These are phyloP conservation scores for Cruciata laevipes DNA, from an alignment of 257 asterid genomes.

Conservation along the genomic window DNA sequence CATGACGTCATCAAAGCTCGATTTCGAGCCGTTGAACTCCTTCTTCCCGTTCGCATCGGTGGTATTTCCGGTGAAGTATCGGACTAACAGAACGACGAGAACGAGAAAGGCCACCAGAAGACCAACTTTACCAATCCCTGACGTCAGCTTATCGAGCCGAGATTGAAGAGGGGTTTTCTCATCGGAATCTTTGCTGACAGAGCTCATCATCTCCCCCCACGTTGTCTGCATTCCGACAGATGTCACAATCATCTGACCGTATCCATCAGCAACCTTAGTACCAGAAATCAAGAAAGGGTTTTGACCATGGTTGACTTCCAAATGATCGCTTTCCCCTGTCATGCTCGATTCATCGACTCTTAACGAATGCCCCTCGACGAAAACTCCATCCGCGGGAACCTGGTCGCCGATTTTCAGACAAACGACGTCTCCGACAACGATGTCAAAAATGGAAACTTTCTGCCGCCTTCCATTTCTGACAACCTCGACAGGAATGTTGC, in stretches of 20 bases:
- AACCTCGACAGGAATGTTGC: constrained; percentile 28
- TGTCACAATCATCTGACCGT: constrained; percentile 39
- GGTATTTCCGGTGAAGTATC: constrained; percentile 41
- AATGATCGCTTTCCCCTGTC: constrained; percentile 40
- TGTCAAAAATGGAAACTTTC: constrained; percentile 25
- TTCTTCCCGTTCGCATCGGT: constrained; percentile 25
- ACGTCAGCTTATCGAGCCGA: constrained; percentile 36
- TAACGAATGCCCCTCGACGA: constrained; percentile 34
- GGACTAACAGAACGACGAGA: constrained; percentile 33
- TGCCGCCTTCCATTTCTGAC: constrained; percentile 30
- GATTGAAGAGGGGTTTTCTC: constrained; percentile 49
- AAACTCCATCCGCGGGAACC: constrained; percentile 41
- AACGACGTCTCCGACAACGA: constrained; percentile 43
- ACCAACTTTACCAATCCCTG: constrained; percentile 42
- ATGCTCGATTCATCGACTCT: constrained; percentile 35
- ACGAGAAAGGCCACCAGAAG: constrained; percentile 38
- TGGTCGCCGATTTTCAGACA: constrained; percentile 46
- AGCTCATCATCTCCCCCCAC: constrained; percentile 56
- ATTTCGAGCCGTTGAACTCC: constrained; percentile 28
- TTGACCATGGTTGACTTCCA: constrained; percentile 18
- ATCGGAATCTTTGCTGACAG: constrained; percentile 21
- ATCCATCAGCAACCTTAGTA: constrained; percentile 35
- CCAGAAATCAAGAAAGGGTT: constrained; percentile 41
- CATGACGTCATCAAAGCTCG: constrained; percentile 31
- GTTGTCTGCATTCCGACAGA: constrained; percentile 38